Evolutionary conservation across 2,329 filamentous ascomycete species (phyloP), one percentile per base, ranked within the genome.

Genomic region (Phialemoniopsis sp.): DNA sequence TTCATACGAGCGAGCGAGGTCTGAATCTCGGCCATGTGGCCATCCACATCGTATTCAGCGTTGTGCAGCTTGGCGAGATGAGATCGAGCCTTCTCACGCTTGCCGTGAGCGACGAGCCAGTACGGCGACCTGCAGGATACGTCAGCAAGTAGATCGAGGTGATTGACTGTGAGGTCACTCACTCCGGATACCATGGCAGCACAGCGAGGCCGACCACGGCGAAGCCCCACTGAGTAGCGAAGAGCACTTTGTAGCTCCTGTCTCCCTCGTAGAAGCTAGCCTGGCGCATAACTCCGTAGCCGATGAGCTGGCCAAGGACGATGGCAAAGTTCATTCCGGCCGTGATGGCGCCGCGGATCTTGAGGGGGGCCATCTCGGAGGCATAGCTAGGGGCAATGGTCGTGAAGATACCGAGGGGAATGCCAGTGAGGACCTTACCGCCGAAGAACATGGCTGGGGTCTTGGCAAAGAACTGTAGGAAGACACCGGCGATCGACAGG

Each of bases 351-450:
- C 54, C 54, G 16, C 55, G 44, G 16, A 57, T 48, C 3, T 43
- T 35, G 15, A 50, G 34, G 10, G 54, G 55, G 2, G 50, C 44
- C 41, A 56, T 46, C 36, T 52, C 51, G 19, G 46, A 46, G 14
- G 46, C 45, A 30, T 54, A 53, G 8, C 48, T 41, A 5, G 47
- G 47, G 4, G 51, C 46, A 7, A 44, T 44, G 6, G 51, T 51
- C 8, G 44, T 43, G 15, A 50, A 51, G 18, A 36, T 36, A 13
- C 50, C 50, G 13, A 51, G 48, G 1, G 57, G 55, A 39, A 62
- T 55, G 3, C 59, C 60, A 32, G 60, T 59, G 14, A 62, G 39
- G 32, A 61, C 52, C 36, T 63, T 62, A 16, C 57, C 59, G 13
- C 53, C 54, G 28, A 63, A 62, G 45, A 63, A 60, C 21, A 60